Evolutionary conservation across 1,284 basidiomycete genomes (phyloP), one percentile per base, ranked within the genome.

Genomic region (Irpex rosettiformis): DNA sequence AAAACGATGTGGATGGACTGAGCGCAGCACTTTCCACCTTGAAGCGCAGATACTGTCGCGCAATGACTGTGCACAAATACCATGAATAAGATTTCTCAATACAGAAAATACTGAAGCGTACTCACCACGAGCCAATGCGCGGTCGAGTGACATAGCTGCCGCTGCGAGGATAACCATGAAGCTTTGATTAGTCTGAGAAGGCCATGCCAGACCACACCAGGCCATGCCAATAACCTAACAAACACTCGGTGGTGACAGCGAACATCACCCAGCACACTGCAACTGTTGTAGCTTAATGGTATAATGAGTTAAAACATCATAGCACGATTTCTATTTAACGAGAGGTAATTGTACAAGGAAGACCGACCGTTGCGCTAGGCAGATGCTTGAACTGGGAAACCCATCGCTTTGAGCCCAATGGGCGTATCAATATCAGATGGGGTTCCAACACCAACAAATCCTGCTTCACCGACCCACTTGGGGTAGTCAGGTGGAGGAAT

Each of bases 401-500:
- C 58, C 58, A 60, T 60, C 37, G 58, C 58, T 24, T 54, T 52
- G n/a, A n/a, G 33, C 2, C 52, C 58, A 18, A 52, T 22, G 6
- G 45, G 43, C 24, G 54, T 21, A 3, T 30, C 53, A 21, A 61
- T 61, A 28, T 61, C 59, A 11, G 53, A 56, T 3, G 53, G 28
- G 2, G 43, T 55, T 11, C 59, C 59, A 13, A 53, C 24, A 21
- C 59, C 59, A 18, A n/a, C 51, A 47, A 61, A 61, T 13, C 51
- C 52, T n/a, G 28, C 47, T 43, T 61, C 59, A 27, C 59, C 59
- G 27, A 16, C 56, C 59, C 59, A 61, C 47, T 58, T 43, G 11
- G 59, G 59, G 45, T 57, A 61, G 53, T 61, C 59, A 7, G 59
- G 52, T 11, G 59, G 59, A 4, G 59, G 59, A 3, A 61, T n/a